Percentiles rank a stretch among this genome's conserved stretches.
Evolutionary conservation across 805 yeast genomes (phyloP).

Genomic region (Hanseniaspora jakobsenii): DNA sequence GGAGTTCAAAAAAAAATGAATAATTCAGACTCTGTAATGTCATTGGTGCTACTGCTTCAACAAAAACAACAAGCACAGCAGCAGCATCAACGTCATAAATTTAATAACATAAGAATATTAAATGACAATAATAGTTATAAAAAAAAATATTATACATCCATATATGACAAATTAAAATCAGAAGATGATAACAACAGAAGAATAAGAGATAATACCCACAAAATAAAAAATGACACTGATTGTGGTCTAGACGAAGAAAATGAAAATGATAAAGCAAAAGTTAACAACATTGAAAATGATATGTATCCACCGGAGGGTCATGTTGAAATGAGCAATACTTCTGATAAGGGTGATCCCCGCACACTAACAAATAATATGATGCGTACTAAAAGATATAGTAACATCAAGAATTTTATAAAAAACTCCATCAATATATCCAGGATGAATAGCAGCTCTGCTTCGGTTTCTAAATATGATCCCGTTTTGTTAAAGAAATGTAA

Average conservation of each 20-base stretch:
- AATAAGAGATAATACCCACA: not conserved
- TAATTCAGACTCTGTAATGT: not conserved
- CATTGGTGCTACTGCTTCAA: too few species aligned
- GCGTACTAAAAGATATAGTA: too few species aligned
- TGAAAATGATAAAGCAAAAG: too few species aligned
- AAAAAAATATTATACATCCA: not conserved
- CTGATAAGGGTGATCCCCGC: not conserved
- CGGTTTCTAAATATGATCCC: not conserved
- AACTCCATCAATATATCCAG: not conserved
- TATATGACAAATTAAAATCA: conserved; percentile 6
- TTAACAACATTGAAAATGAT: not conserved
- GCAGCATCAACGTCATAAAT: too few species aligned
- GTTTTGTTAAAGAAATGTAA: not conserved
- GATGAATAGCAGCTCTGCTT: not conserved
- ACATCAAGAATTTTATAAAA: conserved; percentile 4
- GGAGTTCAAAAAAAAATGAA: too few species aligned
- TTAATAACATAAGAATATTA: not conserved
- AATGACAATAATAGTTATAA: not conserved
- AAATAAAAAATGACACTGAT: too few species aligned
- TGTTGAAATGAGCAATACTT: too few species aligned
- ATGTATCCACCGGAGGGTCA: too few species aligned
- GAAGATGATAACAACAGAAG: not conserved
- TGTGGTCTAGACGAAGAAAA: not conserved
- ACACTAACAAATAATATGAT: not conserved
- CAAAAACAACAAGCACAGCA: not conserved